Evolutionary conservation across 257 asterid genomes (phyloP), one percentile per base, ranked within the genome.

Genomic region (Scutellaria baicalensis): DNA sequence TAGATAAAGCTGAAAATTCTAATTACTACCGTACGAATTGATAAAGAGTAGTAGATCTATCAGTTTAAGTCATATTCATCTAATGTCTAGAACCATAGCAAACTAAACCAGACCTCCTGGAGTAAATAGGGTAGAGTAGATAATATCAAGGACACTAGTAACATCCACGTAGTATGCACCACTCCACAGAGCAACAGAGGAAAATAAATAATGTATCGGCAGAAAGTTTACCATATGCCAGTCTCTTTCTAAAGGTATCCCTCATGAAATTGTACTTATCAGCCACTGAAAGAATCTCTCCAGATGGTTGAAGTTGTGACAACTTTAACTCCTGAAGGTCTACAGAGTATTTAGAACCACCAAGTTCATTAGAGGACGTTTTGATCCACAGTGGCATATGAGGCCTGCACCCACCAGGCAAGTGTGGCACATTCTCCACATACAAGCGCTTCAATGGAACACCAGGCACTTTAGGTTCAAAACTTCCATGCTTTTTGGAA

Each of bases 221-320:
- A 44, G 75, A 61, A 74, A 64, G 57, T 80, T 86, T 84, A 94
- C 99, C 99, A 74, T 83, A 86, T 76, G 89, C 86, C 72, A 94
- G 83, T 84, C 95, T 82, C 84, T 77, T 88, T 84, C 82, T 84
- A 70, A 84, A 81, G 52, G 97, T 94, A 59, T 81, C 80, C 80
- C 83, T 82, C 99, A 94, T 94, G 77, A 79, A 66, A 73, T 85
- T 85, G 84, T 91, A 91, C 82, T 94, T 94, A 63, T 94, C 98
- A 74, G 90, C 89, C 88, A 85, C 80, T 4, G 96, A 94, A 79
- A 81, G 82, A 68, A 94, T 85, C 82, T 82, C 78, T 58, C 80
- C 84, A 58, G 95, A 73, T 16, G 84, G 83, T 69, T 87, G 84
- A 65, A 85, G 89, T 76, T 82, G 88, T 45, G 79, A 69, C 56